Percentiles rank a stretch among this genome's conserved stretches.
Conservation (phyloP, 345 rosid genomes). For the Mallotus nudiflorus region DNA sequence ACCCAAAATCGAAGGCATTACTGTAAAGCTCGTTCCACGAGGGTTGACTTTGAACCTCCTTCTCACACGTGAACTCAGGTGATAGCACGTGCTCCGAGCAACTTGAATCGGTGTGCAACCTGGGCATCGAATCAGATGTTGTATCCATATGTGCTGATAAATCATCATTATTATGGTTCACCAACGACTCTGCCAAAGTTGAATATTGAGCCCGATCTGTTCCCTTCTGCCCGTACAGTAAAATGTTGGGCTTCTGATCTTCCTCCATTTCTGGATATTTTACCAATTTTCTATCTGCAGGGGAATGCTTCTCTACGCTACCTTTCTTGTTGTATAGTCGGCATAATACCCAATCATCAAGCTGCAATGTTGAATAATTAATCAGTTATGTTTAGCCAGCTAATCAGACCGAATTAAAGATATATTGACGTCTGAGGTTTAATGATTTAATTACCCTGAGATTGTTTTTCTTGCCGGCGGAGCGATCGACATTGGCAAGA, state of each 20-base stretch:
- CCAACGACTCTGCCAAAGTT: background rate
- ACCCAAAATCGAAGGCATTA: constrained; percentile 36
- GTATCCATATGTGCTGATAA: constrained; percentile 35
- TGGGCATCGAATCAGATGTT: constrained; percentile 54
- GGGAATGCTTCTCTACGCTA: constrained; percentile 48
- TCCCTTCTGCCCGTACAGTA: background rate
- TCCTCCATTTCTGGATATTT: constrained; percentile 29
- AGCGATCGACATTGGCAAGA: constrained; percentile 76
- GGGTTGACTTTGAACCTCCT: constrained; percentile 61
- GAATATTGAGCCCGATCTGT: no score
- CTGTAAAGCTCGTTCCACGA: constrained; percentile 34
- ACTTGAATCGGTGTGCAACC: constrained; percentile 60
- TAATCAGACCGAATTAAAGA: no score
- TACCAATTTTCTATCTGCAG: constrained; percentile 27
- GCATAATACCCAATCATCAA: constrained; percentile 85
- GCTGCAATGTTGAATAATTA: constrained; percentile 38
- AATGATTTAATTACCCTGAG: constrained; percentile 49
- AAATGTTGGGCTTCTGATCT: constrained; percentile 39
- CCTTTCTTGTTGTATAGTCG: constrained; percentile 91
- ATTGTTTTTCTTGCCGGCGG: constrained; percentile 58
- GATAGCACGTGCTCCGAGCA: constrained; percentile 69
- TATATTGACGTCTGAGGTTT: no score
- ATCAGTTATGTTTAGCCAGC: no score
- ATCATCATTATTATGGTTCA: background rate
- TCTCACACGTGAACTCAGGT: no score